These are phyloP conservation scores for Cucumis cinereus DNA, from an alignment of 306 rosid species.

Conservation along the genomic window DNA sequence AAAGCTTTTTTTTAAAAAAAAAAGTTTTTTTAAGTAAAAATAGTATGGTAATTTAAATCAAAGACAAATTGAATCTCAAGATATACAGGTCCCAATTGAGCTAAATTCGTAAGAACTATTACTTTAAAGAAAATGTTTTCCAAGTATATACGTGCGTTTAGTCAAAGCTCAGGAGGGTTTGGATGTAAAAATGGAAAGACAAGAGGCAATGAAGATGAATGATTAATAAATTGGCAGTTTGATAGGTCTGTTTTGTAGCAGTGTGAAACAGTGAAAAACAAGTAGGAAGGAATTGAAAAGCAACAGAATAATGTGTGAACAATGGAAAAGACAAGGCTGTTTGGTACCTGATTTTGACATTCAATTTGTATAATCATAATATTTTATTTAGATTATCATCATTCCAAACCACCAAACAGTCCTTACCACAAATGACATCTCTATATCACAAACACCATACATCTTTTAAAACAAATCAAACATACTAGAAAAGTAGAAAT, in stretches of 20 bases:
- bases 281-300: conserved; percentile 1
- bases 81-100: too few relatives aligned
- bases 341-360: conserved; percentile 8
- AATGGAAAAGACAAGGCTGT: neutral
- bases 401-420: neutral
- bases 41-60: too few relatives aligned
- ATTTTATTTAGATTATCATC: neutral
- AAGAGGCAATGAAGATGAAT: neutral
- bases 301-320: neutral
- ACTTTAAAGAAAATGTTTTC: too few relatives aligned
- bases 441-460: neutral
- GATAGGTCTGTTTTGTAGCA: neutral
- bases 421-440: neutral
- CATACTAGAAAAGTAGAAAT: neutral
- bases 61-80: too few relatives aligned
- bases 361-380: neutral
- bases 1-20: too few relatives aligned
- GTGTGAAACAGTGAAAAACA: conserved; percentile 2
- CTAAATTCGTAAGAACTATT: too few relatives aligned
- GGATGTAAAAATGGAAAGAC: neutral
- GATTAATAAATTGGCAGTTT: neutral
- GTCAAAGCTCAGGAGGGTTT: neutral
- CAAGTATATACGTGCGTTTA: too few relatives aligned
- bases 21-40: too few relatives aligned
- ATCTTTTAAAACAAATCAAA: neutral